phyloP scores from a whole-genome alignment of 73 alveolate genomes.

The Symbiodinium natans region DNA sequence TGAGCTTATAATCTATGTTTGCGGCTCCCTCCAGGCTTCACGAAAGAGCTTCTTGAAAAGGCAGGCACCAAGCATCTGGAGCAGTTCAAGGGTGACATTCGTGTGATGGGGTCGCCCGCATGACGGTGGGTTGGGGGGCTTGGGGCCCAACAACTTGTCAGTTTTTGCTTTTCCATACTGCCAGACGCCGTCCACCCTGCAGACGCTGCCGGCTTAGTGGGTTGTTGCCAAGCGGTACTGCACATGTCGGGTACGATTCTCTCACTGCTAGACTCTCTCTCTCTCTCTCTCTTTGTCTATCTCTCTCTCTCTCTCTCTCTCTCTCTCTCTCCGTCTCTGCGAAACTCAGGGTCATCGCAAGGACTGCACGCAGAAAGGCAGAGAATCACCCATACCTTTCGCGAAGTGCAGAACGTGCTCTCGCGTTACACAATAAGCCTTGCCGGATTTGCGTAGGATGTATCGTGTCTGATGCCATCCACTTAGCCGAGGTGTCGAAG shows the following conservation, averaged over 20 bases:
- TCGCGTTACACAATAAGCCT: too few relatives aligned
- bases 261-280: too few relatives aligned
- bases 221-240: background rate
- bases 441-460: too few relatives aligned
- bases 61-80: background rate
- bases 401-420: too few relatives aligned
- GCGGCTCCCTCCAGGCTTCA: constrained; percentile 47
- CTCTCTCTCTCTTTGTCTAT: too few relatives aligned
- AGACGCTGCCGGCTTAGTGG: constrained; percentile 3
- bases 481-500: constrained; percentile 93
- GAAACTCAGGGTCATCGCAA: too few relatives aligned
- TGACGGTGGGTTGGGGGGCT: background rate
- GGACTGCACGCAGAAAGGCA: too few relatives aligned
- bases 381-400: too few relatives aligned
- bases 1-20: background rate
- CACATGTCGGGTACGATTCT: too few relatives aligned
- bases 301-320: too few relatives aligned
- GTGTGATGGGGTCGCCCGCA: background rate
- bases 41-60: constrained; percentile 70
- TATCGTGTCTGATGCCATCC: too few relatives aligned
- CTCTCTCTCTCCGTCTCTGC: too few relatives aligned
- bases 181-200: constrained; percentile 55
- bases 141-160: background rate
- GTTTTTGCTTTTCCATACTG: background rate
- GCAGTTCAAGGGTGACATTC: background rate